Conservation (phyloP, 495 filamentous ascomycete species). For the Trichoderma parareesei region DNA sequence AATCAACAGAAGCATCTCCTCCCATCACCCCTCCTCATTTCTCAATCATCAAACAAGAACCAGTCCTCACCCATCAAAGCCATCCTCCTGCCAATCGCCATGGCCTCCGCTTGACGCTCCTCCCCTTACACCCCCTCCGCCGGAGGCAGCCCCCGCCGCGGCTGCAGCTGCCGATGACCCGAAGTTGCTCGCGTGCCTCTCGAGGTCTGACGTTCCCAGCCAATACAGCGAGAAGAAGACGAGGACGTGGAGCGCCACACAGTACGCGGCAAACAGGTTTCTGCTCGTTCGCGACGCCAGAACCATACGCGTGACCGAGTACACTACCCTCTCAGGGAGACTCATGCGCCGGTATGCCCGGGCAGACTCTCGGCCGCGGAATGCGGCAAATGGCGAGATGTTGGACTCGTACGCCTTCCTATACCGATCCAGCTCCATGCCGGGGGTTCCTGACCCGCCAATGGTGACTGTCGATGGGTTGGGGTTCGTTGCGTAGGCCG, state of each 20-base stretch:
- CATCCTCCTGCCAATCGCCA: slow-evolving; percentile 11
- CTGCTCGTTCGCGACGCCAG: slow-evolving; percentile 82
- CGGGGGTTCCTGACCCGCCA: slow-evolving; percentile 41
- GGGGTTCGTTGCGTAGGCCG: slow-evolving; percentile 59
- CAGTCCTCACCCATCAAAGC: slow-evolving; percentile 4
- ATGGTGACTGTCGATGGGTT: slow-evolving; percentile 61
- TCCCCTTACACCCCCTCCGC: slow-evolving; percentile 15
- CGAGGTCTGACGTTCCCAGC: slow-evolving; percentile 51
- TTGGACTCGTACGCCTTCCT: slow-evolving; percentile 89
- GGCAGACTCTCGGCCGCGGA: slow-evolving; percentile 82
- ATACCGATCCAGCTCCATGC: slow-evolving; percentile 75
- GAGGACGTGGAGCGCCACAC: slow-evolving; percentile 76
- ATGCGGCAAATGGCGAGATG: slow-evolving; percentile 91
- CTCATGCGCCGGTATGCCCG: slow-evolving; percentile 94
- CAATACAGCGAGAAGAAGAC: slow-evolving; percentile 82
- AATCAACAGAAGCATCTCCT: background rate
- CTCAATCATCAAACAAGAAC: background rate
- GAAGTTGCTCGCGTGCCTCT: slow-evolving; percentile 28
- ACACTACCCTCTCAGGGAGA: slow-evolving; percentile 80
- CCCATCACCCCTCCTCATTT: background rate
- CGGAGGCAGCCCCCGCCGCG: slow-evolving; percentile 18
- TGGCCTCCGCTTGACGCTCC: slow-evolving; percentile 14
- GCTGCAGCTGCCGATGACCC: slow-evolving; percentile 26
- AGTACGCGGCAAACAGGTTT: slow-evolving; percentile 94
- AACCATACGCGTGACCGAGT: slow-evolving; percentile 83